Evolutionary conservation across 192 early-diverging fungal genomes (phyloP).

Genomic region (Gryganskiella cystojenkinii): DNA sequence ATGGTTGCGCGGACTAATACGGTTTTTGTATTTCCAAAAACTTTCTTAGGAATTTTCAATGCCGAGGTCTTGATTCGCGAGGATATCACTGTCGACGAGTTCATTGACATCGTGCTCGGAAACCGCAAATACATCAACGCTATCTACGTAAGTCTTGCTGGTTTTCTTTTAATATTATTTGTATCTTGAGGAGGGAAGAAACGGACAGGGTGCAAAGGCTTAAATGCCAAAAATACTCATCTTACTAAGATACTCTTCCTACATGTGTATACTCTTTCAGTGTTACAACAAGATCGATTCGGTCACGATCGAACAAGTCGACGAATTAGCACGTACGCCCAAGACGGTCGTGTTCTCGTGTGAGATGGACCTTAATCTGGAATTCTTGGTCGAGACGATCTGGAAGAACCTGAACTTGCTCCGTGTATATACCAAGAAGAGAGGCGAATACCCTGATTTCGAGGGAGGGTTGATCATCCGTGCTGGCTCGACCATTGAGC

Average conservation of each 20-base stretch:
- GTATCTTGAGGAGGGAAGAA: no score
- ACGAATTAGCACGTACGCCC: conserved; percentile 88
- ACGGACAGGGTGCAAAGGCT: no score
- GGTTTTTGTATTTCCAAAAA: neutral
- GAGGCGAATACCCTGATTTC: conserved; percentile 95
- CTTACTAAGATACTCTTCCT: neutral
- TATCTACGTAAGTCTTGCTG: conserved; percentile 75
- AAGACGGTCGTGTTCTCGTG: conserved; percentile 93
- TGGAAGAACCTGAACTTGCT: conserved; percentile 92
- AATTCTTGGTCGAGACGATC: conserved; percentile 88
- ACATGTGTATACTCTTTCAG: conserved; percentile 26
- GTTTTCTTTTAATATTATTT: no score
- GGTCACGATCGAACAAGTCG: conserved; percentile 95
- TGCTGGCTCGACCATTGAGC: conserved; percentile 81
- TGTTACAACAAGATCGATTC: conserved; percentile 98
- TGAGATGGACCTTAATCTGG: conserved; percentile 92
- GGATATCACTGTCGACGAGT: conserved; percentile 96
- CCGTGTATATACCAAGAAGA: conserved; percentile 96
- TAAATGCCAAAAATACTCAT: no score
- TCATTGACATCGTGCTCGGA: conserved; percentile 98
- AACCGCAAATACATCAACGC: conserved; percentile 98
- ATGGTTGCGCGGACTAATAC: neutral
- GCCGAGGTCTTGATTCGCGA: conserved; percentile 97
- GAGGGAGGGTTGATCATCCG: conserved; percentile 91
- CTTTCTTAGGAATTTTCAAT: conserved; percentile 83